A percentile compares a stretch with the other conserved stretches of the same genome.
Conservation (phyloP, 768 basidiomycete genomes). For the Lactarius sp. region DNA sequence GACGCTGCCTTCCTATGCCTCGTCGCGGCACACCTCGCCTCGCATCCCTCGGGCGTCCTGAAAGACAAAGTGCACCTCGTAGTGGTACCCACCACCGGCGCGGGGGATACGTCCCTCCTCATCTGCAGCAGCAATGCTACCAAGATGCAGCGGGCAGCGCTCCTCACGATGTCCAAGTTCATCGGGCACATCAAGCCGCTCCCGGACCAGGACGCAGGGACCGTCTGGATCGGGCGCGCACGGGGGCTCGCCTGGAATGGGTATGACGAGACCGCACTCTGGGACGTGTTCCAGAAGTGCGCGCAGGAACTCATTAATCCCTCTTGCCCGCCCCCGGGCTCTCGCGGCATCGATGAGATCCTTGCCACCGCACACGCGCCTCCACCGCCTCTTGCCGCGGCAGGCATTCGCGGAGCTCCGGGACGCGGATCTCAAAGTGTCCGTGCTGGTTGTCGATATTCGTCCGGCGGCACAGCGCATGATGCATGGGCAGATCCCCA, state of each 20-base stretch:
- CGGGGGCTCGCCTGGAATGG: constrained; percentile 48
- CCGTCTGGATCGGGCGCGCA: constrained; percentile 42
- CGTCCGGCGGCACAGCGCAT: constrained; percentile 59
- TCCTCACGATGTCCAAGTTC: constrained; percentile 64
- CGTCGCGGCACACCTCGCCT: constrained; percentile 50
- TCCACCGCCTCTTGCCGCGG: constrained; percentile 56
- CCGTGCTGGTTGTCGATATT: constrained; percentile 74
- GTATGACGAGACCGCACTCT: constrained; percentile 62
- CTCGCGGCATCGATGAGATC: constrained; percentile 52
- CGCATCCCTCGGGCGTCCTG: constrained; percentile 40
- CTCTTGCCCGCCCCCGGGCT: constrained; percentile 57
- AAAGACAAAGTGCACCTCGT: constrained; percentile 42
- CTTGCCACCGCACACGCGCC: constrained; percentile 51
- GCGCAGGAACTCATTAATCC: constrained; percentile 57
- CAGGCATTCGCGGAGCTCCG: constrained; percentile 60
- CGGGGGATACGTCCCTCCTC: constrained; percentile 39
- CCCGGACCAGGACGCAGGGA: constrained; percentile 23
- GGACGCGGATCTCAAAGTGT: constrained; percentile 43
- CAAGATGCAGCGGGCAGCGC: constrained; percentile 59
- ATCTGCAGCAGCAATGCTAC: constrained; percentile 52
- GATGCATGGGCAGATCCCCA: constrained; percentile 53
- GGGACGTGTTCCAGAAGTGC: constrained; percentile 66
- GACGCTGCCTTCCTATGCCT: constrained; percentile 53
- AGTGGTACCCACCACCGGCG: constrained; percentile 47
- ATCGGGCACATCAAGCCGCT: constrained; percentile 48